Conservation (phyloP, 495 filamentous ascomycete genomes). For the Halenospora varia region DNA sequence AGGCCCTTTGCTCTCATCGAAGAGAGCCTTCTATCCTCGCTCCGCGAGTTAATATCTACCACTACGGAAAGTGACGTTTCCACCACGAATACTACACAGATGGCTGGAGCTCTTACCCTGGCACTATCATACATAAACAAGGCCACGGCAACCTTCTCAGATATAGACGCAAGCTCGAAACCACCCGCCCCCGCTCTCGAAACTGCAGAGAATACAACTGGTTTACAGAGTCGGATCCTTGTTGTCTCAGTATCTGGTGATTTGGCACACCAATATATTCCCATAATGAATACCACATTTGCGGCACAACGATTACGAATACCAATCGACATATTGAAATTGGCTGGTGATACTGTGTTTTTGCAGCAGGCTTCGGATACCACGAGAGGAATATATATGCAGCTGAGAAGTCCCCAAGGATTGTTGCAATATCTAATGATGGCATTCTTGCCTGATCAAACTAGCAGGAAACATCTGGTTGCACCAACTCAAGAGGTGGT, state of each 20-base stretch:
- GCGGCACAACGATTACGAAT: constrained; percentile 82
- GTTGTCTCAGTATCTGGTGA: constrained; percentile 78
- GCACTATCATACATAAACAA: constrained; percentile 86
- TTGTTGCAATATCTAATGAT: constrained; percentile 93
- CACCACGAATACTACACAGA: constrained; percentile 65
- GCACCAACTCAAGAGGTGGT: constrained; percentile 80
- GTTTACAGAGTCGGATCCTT: constrained; percentile 78
- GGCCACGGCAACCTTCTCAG: constrained; percentile 35
- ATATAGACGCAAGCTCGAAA: constrained; percentile 24
- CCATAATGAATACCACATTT: constrained; percentile 97
- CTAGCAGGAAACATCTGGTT: constrained; percentile 60
- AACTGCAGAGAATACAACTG: constrained; percentile 31
- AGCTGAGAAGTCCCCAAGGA: constrained; percentile 59
- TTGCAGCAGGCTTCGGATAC: constrained; percentile 92
- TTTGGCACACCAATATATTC: constrained; percentile 87
- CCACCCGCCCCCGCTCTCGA: constrained; percentile 30
- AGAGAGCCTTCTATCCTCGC: constrained; percentile 63
- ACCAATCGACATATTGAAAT: constrained; percentile 84
- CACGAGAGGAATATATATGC: constrained; percentile 82
- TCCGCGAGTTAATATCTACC: constrained; percentile 61
- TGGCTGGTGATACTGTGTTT: constrained; percentile 85
- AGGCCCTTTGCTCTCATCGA: constrained; percentile 86
- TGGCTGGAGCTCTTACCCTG: constrained; percentile 87
- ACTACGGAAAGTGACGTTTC: constrained; percentile 58
- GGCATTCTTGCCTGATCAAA: constrained; percentile 79